Percentiles rank a stretch among this genome's conserved stretches.
phyloP scores from a whole-genome alignment of 2,329 filamentous ascomycete species.

The Aspergillus ochraceus region DNA sequence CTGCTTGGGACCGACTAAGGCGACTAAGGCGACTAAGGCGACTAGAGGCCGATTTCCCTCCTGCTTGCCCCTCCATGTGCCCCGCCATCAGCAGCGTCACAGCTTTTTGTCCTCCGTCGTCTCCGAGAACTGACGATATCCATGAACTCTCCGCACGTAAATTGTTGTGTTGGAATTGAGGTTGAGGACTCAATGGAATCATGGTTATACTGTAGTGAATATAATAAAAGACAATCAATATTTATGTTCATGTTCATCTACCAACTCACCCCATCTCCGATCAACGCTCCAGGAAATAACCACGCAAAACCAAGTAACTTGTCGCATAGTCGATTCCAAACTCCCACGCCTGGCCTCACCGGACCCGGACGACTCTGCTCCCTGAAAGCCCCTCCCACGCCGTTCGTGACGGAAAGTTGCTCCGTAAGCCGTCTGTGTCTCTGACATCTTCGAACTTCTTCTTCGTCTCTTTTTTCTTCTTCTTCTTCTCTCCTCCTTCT shows the following conservation, averaged over 20 bases:
- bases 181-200: neutral
- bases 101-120: conserved; percentile 8
- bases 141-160: neutral
- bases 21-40: too few relatives aligned
- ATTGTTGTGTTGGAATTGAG: neutral
- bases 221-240: too few relatives aligned
- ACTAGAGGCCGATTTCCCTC: neutral
- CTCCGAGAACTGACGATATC: conserved; percentile 7
- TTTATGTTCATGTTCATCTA: too few relatives aligned
- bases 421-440: conserved; percentile 29
- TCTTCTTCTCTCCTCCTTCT: conserved; percentile 24
- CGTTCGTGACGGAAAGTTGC: conserved; percentile 37
- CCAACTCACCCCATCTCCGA: too few relatives aligned
- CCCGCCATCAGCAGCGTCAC: conserved; percentile 15
- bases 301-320: too few relatives aligned
- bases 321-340: neutral
- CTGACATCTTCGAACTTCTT: conserved; percentile 21
- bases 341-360: conserved; percentile 10
- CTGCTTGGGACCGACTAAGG: neutral
- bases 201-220: neutral
- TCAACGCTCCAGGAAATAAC: too few relatives aligned
- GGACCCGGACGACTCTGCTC: conserved; percentile 40
- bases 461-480: conserved; percentile 25
- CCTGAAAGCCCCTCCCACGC: conserved; percentile 24
- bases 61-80: conserved; percentile 20